Evolutionary conservation across 495 filamentous ascomycete species (phyloP).

Genomic region (Staphylotrichum longicolle): DNA sequence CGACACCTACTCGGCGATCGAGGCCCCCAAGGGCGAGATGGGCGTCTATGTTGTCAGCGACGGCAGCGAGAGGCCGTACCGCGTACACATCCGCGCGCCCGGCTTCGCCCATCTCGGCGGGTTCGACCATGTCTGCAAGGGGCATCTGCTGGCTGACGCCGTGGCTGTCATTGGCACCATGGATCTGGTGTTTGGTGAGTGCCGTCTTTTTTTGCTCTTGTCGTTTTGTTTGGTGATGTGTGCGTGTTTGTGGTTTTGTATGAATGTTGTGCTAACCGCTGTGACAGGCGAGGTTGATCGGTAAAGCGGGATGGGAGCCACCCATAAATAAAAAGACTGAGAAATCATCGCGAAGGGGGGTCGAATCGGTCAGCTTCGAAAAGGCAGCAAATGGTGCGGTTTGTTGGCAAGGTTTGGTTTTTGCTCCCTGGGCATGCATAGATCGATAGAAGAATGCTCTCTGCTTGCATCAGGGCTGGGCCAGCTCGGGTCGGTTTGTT

Average conservation of each 20-base stretch:
- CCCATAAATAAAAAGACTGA: constrained; percentile 9
- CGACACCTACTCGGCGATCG: constrained; percentile 96
- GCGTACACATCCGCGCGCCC: constrained; percentile 95
- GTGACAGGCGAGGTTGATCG: constrained; percentile 50
- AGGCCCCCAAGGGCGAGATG: constrained; percentile 99
- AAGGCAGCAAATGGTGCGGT: neutral
- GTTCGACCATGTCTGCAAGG: constrained; percentile 88
- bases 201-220: neutral
- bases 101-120: constrained; percentile 94
- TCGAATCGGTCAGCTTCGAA: constrained; percentile 9
- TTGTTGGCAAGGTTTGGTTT: neutral
- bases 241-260: neutral
- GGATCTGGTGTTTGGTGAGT: constrained; percentile 70
- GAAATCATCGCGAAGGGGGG: constrained; percentile 3
- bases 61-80: constrained; percentile 91
- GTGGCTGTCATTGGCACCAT: constrained; percentile 95
- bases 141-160: constrained; percentile 93
- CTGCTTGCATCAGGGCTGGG: neutral
- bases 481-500: neutral
- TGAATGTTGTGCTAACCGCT: neutral
- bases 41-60: constrained; percentile 96
- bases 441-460: neutral
- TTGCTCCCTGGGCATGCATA: constrained; percentile 3
- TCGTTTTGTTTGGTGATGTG: neutral
- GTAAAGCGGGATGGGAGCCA: constrained; percentile 28